Evolutionary conservation across 148 eudicot species (phyloP).

Genomic region (Talinum fruticosum): DNA sequence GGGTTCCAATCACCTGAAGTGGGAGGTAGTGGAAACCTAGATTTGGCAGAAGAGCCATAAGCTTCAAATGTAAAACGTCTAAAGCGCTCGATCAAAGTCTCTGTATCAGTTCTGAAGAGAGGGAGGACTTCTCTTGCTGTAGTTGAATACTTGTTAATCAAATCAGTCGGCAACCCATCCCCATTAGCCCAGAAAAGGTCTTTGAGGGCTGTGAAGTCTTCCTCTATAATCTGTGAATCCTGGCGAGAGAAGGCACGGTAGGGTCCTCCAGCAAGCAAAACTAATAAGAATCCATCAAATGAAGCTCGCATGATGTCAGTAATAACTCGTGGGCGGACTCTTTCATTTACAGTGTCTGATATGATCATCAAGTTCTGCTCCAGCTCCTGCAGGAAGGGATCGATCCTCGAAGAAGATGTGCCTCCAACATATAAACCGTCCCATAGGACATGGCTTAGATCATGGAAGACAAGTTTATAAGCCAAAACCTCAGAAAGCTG

Average conservation of each 20-base stretch:
- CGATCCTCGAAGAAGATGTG: conserved; percentile 78
- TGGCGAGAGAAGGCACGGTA: conserved; percentile 64
- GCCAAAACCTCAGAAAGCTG: conserved; percentile 66
- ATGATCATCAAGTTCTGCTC: conserved; percentile 62
- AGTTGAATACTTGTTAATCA: conserved; percentile 67
- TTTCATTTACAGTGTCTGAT: conserved; percentile 70
- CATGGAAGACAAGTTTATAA: conserved; percentile 69
- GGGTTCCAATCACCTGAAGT: conserved; percentile 92
- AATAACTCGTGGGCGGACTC: conserved; percentile 73
- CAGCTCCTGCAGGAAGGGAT: conserved; percentile 74
- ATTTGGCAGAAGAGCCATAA: conserved; percentile 76
- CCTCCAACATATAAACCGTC: conserved; percentile 88
- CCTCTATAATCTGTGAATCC: conserved; percentile 72
- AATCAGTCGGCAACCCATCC: conserved; percentile 75
- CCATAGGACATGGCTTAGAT: conserved; percentile 63
- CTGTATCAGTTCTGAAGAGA: conserved; percentile 69
- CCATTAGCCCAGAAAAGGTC: conserved; percentile 94
- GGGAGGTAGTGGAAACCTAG: conserved; percentile 83
- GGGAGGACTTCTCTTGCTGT: conserved; percentile 84
- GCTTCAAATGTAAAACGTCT: conserved; percentile 63
- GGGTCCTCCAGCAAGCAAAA: conserved; percentile 94
- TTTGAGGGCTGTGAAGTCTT: conserved; percentile 74
- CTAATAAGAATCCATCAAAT: conserved; percentile 85
- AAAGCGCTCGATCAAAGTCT: conserved; percentile 67
- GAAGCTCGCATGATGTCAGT: conserved; percentile 91